A percentile compares a stretch with the other conserved stretches of the same genome.
These are phyloP conservation scores for Candida nonsorbophila DNA, from an alignment of 805 yeast species.

Conservation along the genomic window DNA sequence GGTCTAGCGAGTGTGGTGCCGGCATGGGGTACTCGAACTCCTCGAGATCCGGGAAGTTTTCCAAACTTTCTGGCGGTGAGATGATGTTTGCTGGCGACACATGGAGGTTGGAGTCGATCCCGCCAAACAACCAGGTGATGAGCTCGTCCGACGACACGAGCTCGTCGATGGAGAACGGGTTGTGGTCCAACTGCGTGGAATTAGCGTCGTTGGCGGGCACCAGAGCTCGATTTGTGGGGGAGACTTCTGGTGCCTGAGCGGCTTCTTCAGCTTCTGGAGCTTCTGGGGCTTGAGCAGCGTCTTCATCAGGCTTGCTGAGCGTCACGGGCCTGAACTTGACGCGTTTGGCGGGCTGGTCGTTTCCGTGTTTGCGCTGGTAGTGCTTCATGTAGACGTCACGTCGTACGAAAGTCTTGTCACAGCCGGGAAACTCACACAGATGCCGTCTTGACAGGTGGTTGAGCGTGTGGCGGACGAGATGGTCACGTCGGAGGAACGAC, in stretches of 20 bases:
- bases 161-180: conserved; percentile 4
- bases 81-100: conserved; percentile 1
- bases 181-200: too few species aligned
- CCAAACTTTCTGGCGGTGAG: conserved; percentile 7
- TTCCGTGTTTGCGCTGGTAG: conserved; percentile 6
- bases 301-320: too few species aligned
- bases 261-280: too few species aligned
- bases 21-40: conserved; percentile 8
- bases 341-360: not conserved
- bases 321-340: not conserved
- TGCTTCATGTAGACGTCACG: conserved; percentile 10
- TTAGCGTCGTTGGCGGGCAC: too few species aligned
- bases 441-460: conserved; percentile 5
- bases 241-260: too few species aligned
- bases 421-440: conserved; percentile 8
- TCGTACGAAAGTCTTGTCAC: conserved; percentile 10
- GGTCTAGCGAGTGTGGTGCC: not conserved
- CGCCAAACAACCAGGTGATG: conserved; percentile 11
- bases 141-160: conserved; percentile 9
- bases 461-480: conserved; percentile 8
- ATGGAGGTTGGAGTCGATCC: conserved; percentile 4
- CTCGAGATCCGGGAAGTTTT: conserved; percentile 6
- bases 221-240: too few species aligned
- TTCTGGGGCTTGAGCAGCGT: too few species aligned
- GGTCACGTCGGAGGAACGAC: conserved; percentile 8